phyloP scores from a whole-genome alignment of 129 eudicot genomes.

The Artemisia tridentata region DNA sequence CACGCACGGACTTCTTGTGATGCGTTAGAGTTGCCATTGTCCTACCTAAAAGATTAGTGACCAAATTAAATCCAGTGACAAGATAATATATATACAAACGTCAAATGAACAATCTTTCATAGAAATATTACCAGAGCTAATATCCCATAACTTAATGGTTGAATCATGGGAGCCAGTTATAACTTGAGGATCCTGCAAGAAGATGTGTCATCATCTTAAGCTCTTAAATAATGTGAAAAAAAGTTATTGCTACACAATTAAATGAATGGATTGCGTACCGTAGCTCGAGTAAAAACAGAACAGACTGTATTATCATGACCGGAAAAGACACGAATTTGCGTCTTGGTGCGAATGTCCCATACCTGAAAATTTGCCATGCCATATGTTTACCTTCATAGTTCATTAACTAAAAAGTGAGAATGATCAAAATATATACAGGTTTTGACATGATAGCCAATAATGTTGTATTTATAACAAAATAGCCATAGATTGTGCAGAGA shows the following conservation, averaged over 20 bases:
- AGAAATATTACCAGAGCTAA: slow-evolving; percentile 57
- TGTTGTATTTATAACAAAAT: no score
- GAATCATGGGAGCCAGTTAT: slow-evolving; percentile 97
- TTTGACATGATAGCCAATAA: no score
- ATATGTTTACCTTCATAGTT: background rate
- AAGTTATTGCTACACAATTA: background rate
- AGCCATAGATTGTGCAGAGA: no score
- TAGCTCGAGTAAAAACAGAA: slow-evolving; percentile 90
- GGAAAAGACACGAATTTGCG: slow-evolving; percentile 79
- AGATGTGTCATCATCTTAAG: background rate
- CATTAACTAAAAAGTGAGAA: no score
- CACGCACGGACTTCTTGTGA: slow-evolving; percentile 96
- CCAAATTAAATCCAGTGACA: background rate
- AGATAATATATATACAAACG: background rate
- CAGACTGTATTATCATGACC: slow-evolving; percentile 96
- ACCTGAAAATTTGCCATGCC: slow-evolving; percentile 47
- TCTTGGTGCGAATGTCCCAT: slow-evolving; percentile 95
- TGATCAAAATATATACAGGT: slow-evolving; percentile 7
- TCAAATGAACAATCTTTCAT: background rate
- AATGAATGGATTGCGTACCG: slow-evolving; percentile 39
- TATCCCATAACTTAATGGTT: slow-evolving; percentile 97
- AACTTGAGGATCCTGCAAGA: slow-evolving; percentile 94
- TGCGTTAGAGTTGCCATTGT: slow-evolving; percentile 91
- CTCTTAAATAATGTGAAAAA: background rate
- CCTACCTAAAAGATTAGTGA: slow-evolving; percentile 51